Base-by-base conservation (phyloP, 495 filamentous ascomycete species). In the Penicillium ucsense region DNA sequence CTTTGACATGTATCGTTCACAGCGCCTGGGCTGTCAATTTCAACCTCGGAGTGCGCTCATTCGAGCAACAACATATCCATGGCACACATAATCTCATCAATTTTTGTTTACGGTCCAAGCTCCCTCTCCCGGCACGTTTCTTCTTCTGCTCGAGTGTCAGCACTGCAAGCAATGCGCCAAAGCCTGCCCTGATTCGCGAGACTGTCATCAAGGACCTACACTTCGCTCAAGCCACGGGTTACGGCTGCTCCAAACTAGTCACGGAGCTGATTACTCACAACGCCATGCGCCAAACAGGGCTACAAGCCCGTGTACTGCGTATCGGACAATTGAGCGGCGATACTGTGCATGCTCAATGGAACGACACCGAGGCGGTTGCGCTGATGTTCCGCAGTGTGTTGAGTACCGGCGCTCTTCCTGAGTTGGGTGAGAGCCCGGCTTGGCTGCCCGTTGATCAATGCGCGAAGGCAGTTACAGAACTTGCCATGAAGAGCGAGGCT, bases 1-100 rank as follows among this genome's bases (percentile, higher is more conserved):
- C 66, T 12, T 57, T 66, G 1, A 80, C 76, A 0, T 55, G 67
- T 0, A 64, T 83, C 31, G 74, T 84, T 33, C 83, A 85, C 56
- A 70, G 74, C 3, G 84, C 81, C 12, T 87, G 83, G 83, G 74
- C 79, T 0, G 84, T 86, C n/a, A 86, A 87, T 59, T 87, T 87
- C 67, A 83, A 78, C 47, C 66, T 81, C 41, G 71, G 73, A n/a
- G 68, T 84, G 1, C 56, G 67, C 6, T 79, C 72, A 38, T 86
- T 87, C 51, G 75, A 72, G 27, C 62, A 66, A 32, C 73, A 80
- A 29, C 78, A 82, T 52, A 75, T 86, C 47, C 65, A 65, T 1
- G 79, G 81, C 30, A 63, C 81, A 6, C 61, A 63, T 4, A 77
- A 82, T 45, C 72, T 86, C n/a, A 66, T 87, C 59, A 66, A 72